Conservation (phyloP, 2,329 filamentous ascomycete genomes). For the Proliferodiscus dingleyae region DNA sequence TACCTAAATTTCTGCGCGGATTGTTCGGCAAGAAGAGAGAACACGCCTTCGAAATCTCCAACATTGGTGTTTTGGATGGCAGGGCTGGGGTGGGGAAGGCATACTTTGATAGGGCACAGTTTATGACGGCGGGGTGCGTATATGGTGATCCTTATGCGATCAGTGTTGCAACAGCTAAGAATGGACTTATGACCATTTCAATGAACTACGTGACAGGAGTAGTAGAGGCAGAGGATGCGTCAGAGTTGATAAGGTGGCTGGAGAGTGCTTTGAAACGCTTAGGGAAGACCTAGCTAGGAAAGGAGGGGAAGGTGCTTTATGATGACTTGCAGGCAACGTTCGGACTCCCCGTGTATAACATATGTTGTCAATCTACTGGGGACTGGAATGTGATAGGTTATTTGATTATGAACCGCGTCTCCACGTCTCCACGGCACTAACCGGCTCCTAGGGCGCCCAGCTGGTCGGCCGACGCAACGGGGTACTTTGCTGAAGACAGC, state of each 20-base stretch:
- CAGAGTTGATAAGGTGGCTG: conserved; percentile 3
- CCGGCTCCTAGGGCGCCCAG: too few species aligned
- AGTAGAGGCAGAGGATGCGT: conserved; percentile 12
- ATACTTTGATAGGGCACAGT: conserved; percentile 15
- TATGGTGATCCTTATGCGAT: conserved; percentile 16
- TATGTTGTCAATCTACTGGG: too few species aligned
- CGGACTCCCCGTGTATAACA: too few species aligned
- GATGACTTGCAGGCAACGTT: too few species aligned
- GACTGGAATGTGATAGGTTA: too few species aligned
- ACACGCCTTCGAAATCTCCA: conserved; percentile 48
- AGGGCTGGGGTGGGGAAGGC: conserved; percentile 9
- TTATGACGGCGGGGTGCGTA: conserved; percentile 8
- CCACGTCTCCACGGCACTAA: too few species aligned
- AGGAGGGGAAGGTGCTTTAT: neutral
- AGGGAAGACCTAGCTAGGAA: neutral
- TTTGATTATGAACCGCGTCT: too few species aligned
- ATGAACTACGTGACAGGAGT: conserved; percentile 13
- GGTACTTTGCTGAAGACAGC: too few species aligned
- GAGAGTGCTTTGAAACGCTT: neutral
- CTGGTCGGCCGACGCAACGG: too few species aligned
- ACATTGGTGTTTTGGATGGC: conserved; percentile 42
- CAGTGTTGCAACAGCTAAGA: conserved; percentile 14
- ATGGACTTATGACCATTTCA: conserved; percentile 15
- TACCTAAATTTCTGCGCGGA: conserved; percentile 35
- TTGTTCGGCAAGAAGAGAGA: conserved; percentile 41